Evolutionary conservation across 164 flowering plant species (phyloP), one percentile per base, ranked within the genome.

Genomic region (Chimonanthus salicifolius): DNA sequence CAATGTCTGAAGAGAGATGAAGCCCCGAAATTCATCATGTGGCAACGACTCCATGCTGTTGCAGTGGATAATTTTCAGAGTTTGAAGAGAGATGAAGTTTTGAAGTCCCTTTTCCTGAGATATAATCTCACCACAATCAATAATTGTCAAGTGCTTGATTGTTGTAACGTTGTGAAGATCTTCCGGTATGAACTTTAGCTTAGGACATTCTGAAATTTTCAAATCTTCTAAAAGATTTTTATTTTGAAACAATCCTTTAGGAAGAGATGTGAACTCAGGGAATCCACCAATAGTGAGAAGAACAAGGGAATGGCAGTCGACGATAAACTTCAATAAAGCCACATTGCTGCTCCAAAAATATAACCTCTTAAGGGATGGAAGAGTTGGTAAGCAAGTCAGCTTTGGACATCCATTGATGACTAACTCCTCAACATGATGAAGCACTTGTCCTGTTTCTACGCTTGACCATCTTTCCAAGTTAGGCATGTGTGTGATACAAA

Each of bases 401-500:
- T 51, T 68, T 0, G 82, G 80, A 70, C 77, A 77, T 6, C 20
- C 43, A 3, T 46, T 6, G 8, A 80, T 1, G 5, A 9, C 49
- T 4, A 80, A 45, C 49, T 65, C 58, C 47, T n/a, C 11, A 33
- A 80, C 69, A 66, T n/a, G 7, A 8, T 33, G 33, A 33, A 33
- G 64, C 68, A 44, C 74, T 33, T 33, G 33, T 33, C 33, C 33
- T 33, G 33, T 58, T 20, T 1, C 47, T 48, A 43, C 69, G n/a
- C 51, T 13, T 6, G 43, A 18, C 80, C 83, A 80, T 3, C 58
- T 64, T 10, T 72, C 69, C 45, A 80, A 72, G 7, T 48, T 43
- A 5, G 69, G 76, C 58, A 80, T 47, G 9, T 64, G 68, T 11
- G 5, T 2, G n/a, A 80, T 44, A 3, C 1, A 0, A 5, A 82